These are phyloP conservation scores for Babesia ovata DNA, from an alignment of 169 alveolate species.

Conservation along the genomic window DNA sequence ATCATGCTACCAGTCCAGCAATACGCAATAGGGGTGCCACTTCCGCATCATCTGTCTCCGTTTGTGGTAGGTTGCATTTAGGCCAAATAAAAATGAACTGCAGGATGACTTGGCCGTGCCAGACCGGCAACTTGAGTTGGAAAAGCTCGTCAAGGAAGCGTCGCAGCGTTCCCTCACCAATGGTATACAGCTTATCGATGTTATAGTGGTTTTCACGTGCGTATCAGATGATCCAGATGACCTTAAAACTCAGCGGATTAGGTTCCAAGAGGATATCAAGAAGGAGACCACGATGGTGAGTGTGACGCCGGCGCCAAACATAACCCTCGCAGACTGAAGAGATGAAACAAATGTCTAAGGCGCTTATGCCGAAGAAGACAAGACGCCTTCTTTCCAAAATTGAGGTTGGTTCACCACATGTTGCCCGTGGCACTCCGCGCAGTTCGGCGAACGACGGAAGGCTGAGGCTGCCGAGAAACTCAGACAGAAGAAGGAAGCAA, in stretches of 20 bases:
- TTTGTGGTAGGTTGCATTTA: slow-evolving; percentile 70
- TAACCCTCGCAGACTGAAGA: slow-evolving; percentile 38
- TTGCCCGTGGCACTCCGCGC: not conserved
- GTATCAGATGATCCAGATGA: slow-evolving; percentile 35
- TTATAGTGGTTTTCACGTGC: not conserved
- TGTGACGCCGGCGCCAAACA: not conserved
- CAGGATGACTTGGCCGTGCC: slow-evolving; percentile 62
- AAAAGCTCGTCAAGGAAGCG: slow-evolving; percentile 53
- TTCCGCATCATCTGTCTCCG: slow-evolving; percentile 97
- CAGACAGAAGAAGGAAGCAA: slow-evolving; percentile 28
- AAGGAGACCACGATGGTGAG: slow-evolving; percentile 21
- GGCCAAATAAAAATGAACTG: not conserved
- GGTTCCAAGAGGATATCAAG: slow-evolving; percentile 32
- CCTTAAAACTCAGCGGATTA: slow-evolving; percentile 17
- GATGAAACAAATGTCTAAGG: slow-evolving; percentile 48
- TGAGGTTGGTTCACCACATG: slow-evolving; percentile 45
- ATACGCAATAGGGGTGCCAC: slow-evolving; percentile 88
- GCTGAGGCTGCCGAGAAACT: slow-evolving; percentile 59
- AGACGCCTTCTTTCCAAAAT: slow-evolving; percentile 62
- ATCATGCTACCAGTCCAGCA: slow-evolving; percentile 85
- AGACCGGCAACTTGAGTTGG: slow-evolving; percentile 57
- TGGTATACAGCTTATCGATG: slow-evolving; percentile 1
- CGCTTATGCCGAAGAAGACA: slow-evolving; percentile 63
- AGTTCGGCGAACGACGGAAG: slow-evolving; percentile 52
- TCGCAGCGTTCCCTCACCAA: not conserved